Evolutionary conservation across 2,329 filamentous ascomycete species (phyloP).

Genomic region (Nemania sp.): DNA sequence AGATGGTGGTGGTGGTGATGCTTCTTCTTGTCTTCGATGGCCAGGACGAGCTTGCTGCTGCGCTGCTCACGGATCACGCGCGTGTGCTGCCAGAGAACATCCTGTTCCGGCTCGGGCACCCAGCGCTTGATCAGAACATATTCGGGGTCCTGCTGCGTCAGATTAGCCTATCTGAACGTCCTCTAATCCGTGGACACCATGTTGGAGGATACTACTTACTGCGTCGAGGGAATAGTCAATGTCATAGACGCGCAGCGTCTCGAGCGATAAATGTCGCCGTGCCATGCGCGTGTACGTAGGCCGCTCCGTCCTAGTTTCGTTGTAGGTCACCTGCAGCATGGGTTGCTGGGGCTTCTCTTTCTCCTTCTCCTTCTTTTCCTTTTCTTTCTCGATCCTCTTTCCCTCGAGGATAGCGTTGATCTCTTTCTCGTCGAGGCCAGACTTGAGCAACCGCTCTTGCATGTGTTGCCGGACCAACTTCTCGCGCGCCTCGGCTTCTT

Average conservation of each 20-base stretch:
- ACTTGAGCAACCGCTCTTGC: constrained; percentile 60
- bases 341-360: background rate
- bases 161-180: background rate
- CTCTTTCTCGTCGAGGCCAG: constrained; percentile 61
- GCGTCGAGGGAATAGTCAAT: constrained; percentile 62
- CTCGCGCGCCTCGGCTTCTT: constrained; percentile 53
- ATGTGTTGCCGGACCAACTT: constrained; percentile 58
- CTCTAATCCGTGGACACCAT: background rate
- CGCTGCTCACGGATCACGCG: constrained; percentile 62
- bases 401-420: constrained; percentile 59
- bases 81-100: constrained; percentile 73
- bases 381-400: constrained; percentile 54
- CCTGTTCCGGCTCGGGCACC: constrained; percentile 72
- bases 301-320: constrained; percentile 37
- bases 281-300: constrained; percentile 68
- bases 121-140: constrained; percentile 74
- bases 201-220: constrained; percentile 46
- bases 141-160: constrained; percentile 58
- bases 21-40: constrained; percentile 49
- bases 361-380: constrained; percentile 32
- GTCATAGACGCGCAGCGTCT: constrained; percentile 59
- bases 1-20: constrained; percentile 45
- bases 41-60: constrained; percentile 47
- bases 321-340: background rate
- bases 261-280: constrained; percentile 62